Percentiles rank a stretch among this genome's conserved stretches.
Conservation (phyloP, 2,329 filamentous ascomycete genomes). For the Ophiognomonia clavigignenti-juglandacearum region DNA sequence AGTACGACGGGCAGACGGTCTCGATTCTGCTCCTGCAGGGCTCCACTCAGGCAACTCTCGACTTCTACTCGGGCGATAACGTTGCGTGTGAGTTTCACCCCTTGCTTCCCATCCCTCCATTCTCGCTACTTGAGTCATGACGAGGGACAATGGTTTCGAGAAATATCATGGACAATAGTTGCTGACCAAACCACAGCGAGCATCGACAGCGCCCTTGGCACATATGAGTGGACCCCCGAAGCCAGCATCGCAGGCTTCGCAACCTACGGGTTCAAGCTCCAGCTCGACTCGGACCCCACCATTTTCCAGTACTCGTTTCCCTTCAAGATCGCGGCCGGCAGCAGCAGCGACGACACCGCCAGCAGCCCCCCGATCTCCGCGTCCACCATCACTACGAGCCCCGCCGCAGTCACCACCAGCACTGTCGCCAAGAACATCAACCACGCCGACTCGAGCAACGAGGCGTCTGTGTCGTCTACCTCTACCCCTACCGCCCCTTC, state of each 20-base stretch:
- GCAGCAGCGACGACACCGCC: conserved; percentile 18
- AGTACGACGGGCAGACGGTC: conserved; percentile 37
- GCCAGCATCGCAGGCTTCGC: conserved; percentile 36
- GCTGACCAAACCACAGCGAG: conserved; percentile 32
- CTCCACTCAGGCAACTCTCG: conserved; percentile 34
- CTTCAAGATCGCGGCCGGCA: conserved; percentile 45
- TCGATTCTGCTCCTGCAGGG: conserved; percentile 54
- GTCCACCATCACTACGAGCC: conserved; percentile 14
- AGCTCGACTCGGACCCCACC: conserved; percentile 38
- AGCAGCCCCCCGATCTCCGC: conserved; percentile 16
- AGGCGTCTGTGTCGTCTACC: no score
- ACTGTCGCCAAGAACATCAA: no score
- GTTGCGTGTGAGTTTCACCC: not conserved
- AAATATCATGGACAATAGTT: no score
- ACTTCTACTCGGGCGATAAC: not conserved
- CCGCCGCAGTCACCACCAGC: no score
- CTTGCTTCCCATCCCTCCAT: not conserved
- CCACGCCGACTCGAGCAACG: no score
- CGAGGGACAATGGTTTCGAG: no score
- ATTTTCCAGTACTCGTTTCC: conserved; percentile 60
- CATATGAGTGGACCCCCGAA: conserved; percentile 48
- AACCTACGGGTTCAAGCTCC: conserved; percentile 55
- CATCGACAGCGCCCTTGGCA: conserved; percentile 38
- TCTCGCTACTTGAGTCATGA: no score
- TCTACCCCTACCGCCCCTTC: no score